Percentiles rank a stretch among this genome's conserved stretches.
Conservation (phyloP, 192 early-diverging fungal genomes). For the Umbelopsis sp. region DNA sequence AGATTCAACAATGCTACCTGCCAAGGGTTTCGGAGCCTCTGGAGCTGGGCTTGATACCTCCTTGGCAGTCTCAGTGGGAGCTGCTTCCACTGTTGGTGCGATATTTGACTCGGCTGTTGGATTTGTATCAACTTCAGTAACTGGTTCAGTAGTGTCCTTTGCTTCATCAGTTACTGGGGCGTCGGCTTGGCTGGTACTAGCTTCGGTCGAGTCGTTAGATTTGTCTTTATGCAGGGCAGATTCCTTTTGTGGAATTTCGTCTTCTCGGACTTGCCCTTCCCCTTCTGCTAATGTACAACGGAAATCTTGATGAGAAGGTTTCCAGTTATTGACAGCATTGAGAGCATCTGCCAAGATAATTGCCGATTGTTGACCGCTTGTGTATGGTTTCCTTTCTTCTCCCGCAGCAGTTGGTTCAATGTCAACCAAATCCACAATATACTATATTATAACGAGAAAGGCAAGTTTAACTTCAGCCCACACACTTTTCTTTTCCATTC, state of each 20-base stretch:
- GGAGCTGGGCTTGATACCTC: not conserved
- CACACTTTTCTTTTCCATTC: not conserved
- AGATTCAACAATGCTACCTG: no score
- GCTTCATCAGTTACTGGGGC: not conserved
- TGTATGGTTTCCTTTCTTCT: constrained; percentile 27
- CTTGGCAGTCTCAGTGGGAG: not conserved
- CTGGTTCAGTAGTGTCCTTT: not conserved
- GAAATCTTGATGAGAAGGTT: constrained; percentile 30
- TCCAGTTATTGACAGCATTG: constrained; percentile 35
- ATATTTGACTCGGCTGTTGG: not conserved
- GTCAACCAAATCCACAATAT: constrained; percentile 38
- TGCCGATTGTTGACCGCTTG: constrained; percentile 26
- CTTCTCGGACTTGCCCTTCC: constrained; percentile 20
- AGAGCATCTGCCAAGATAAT: constrained; percentile 36
- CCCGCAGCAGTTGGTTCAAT: constrained; percentile 32
- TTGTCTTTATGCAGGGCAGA: not conserved
- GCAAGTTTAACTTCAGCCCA: not conserved
- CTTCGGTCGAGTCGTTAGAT: not conserved
- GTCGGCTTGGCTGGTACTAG: not conserved
- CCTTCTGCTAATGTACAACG: constrained; percentile 34
- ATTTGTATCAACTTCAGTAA: no score
- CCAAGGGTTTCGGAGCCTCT: not conserved
- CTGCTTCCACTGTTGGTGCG: not conserved
- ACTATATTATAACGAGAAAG: not conserved
- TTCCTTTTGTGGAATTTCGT: constrained; percentile 1